These are phyloP conservation scores for Quercus bicolor DNA, from an alignment of 306 rosid species.

Conservation along the genomic window DNA sequence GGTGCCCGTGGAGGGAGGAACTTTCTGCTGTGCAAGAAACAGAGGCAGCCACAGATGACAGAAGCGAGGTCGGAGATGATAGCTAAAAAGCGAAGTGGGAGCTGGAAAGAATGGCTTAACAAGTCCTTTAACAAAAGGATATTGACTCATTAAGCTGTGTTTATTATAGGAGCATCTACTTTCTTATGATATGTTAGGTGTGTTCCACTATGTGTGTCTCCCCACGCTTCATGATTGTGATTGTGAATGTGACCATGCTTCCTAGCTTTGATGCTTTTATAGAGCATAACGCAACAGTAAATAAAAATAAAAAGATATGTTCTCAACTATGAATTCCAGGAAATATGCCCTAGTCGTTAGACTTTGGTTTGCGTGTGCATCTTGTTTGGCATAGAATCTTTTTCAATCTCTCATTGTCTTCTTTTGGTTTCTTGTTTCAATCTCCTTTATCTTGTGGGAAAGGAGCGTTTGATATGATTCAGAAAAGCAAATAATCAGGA, in stretches of 20 bases:
- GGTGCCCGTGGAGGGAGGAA: conserved; percentile 33
- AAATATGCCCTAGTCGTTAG: not conserved
- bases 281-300: no score
- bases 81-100: conserved; percentile 17
- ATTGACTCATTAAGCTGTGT: not conserved
- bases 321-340: not conserved
- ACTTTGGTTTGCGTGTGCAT: not conserved
- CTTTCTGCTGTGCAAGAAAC: conserved; percentile 36
- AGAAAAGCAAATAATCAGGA: not conserved
- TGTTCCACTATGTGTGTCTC: not conserved
- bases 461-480: not conserved
- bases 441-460: not conserved
- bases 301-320: not conserved
- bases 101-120: conserved; percentile 38
- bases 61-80: conserved; percentile 15
- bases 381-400: not conserved
- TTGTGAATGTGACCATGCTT: not conserved
- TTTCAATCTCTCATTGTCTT: not conserved
- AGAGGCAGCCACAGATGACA: conserved; percentile 14
- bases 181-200: not conserved
- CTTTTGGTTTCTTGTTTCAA: not conserved
- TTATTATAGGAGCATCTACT: not conserved
- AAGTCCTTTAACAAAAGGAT: conserved; percentile 12
- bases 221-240: not conserved
- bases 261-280: no score